Conservation (phyloP, 805 yeast species). For the Kodamaea nitidulidarum region DNA sequence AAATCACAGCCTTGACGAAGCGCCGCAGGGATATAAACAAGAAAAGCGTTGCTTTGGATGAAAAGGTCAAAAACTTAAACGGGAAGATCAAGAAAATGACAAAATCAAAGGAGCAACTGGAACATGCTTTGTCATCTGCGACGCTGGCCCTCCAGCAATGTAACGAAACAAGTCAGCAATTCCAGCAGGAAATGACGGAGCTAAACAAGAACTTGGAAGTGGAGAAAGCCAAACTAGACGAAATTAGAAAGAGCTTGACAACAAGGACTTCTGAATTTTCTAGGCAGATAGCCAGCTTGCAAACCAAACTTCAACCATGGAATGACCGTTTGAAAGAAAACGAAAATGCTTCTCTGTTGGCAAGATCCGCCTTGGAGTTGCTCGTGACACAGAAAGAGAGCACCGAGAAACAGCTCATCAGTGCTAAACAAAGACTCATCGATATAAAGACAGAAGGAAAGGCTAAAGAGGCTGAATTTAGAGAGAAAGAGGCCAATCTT, state of each 20-base stretch:
- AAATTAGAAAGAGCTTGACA: constrained; percentile 61
- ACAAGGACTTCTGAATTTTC: constrained; percentile 71
- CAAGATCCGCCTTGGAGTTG: constrained; percentile 61
- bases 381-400: constrained; percentile 44
- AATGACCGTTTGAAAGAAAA: constrained; percentile 59
- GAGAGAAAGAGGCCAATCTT: constrained; percentile 46
- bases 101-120: constrained; percentile 50
- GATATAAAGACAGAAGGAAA: constrained; percentile 46
- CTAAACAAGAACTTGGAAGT: constrained; percentile 42
- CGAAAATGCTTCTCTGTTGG: constrained; percentile 61
- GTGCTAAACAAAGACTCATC: constrained; percentile 42
- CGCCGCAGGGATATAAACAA: constrained; percentile 35
- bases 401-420: constrained; percentile 41
- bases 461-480: constrained; percentile 44
- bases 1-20: constrained; percentile 20
- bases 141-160: constrained; percentile 45
- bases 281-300: constrained; percentile 57
- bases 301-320: constrained; percentile 79
- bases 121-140: constrained; percentile 41
- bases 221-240: constrained; percentile 58
- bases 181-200: constrained; percentile 40
- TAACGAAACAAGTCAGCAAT: constrained; percentile 41
- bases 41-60: constrained; percentile 67
- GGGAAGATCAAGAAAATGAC: constrained; percentile 56
- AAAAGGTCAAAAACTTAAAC: constrained; percentile 63